Conservation (phyloP, 2,329 filamentous ascomycete genomes). For the Colletotrichum tabaci region DNA sequence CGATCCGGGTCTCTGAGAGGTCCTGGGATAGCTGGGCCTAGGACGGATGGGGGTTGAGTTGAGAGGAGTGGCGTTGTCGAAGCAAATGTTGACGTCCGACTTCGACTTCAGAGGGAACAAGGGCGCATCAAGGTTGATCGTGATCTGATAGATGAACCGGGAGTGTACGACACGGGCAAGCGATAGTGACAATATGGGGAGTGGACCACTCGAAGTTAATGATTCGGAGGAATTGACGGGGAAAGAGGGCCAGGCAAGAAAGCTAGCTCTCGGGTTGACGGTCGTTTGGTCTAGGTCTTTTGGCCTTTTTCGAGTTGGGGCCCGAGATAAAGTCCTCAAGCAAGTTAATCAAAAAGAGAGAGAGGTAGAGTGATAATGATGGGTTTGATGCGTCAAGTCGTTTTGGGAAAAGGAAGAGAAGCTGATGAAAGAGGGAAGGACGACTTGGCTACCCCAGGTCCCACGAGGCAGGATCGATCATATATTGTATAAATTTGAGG, state of each 20-base stretch:
- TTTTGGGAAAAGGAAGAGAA: constrained; percentile 49
- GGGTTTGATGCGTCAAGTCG: constrained; percentile 32
- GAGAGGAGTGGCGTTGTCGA: constrained; percentile 15
- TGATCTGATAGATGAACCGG: neutral
- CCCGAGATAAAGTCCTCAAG: constrained; percentile 25
- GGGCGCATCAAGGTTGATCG: neutral
- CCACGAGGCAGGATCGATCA: constrained; percentile 47
- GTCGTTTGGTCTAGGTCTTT: constrained; percentile 30
- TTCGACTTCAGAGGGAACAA: neutral
- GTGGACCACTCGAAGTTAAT: constrained; percentile 21
- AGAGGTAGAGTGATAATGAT: constrained; percentile 25
- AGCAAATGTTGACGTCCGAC: neutral
- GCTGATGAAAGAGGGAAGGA: constrained; percentile 42
- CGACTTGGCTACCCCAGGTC: constrained; percentile 45
- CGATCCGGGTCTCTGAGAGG: constrained; percentile 19
- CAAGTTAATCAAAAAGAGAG: constrained; percentile 30
- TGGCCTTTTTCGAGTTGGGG: constrained; percentile 20
- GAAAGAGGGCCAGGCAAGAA: neutral
- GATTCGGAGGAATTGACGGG: neutral
- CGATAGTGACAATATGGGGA: constrained; percentile 11
- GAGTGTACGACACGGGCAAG: neutral
- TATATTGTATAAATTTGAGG: constrained; percentile 57
- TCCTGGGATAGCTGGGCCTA: constrained; percentile 21
- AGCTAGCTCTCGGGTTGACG: constrained; percentile 16
- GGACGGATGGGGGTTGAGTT: neutral